phyloP scores from a whole-genome alignment of 2,329 filamentous ascomycete genomes.

The Zasmidium citrigriseum region DNA sequence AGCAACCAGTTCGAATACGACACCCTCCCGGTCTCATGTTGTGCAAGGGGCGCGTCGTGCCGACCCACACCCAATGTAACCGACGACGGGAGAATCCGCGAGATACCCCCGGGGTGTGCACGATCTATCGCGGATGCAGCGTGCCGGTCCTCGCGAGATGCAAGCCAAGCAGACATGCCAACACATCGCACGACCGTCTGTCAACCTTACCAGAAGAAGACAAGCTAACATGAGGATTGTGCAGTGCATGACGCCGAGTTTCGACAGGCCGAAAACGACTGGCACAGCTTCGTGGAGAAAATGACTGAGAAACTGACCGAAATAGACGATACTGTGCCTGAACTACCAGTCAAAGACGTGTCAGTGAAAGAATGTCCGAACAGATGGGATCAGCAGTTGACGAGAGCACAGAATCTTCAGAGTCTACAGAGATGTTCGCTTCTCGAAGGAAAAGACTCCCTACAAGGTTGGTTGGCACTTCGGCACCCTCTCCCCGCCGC shows the following conservation, averaged over 20 bases:
- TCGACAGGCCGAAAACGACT: conserved; percentile 75
- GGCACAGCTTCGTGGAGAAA: conserved; percentile 73
- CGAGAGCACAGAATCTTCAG: conserved; percentile 63
- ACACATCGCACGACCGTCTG: not conserved
- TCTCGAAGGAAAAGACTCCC: conserved; percentile 79
- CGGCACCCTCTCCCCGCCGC: not conserved
- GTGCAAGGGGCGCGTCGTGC: not conserved
- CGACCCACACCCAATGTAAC: not conserved
- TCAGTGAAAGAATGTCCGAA: conserved; percentile 31
- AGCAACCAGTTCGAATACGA: not conserved
- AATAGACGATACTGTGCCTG: conserved; percentile 78
- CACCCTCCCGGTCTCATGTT: not conserved
- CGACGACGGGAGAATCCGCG: not conserved
- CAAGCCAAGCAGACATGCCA: not conserved
- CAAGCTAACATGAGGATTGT: conserved; percentile 1
- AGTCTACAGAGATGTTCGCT: conserved; percentile 84
- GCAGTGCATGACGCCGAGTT: conserved; percentile 79
- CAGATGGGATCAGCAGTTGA: not conserved
- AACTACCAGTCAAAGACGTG: conserved; percentile 83
- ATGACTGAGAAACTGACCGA: conserved; percentile 71
- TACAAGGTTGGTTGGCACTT: conserved; percentile 70
- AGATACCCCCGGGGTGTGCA: not conserved
- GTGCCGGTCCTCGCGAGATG: not conserved
- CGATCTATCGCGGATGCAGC: not conserved
- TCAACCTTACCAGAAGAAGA: conserved; percentile 4